phyloP scores from a whole-genome alignment of 2,329 filamentous ascomycete genomes.

The Blastomyces emzantsi region DNA sequence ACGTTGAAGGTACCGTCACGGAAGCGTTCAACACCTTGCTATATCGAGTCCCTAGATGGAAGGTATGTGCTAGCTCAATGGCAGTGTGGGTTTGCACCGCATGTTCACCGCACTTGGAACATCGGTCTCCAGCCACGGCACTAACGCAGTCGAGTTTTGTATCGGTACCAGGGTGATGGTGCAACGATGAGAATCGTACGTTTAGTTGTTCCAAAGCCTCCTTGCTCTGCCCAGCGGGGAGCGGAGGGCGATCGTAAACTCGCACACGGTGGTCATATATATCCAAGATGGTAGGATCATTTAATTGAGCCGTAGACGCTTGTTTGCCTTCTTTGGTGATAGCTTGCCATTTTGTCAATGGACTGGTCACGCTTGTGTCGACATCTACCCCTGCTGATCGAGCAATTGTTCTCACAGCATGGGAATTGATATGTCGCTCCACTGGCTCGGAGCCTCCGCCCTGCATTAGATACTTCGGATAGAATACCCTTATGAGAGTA shows the following conservation, averaged over 20 bases:
- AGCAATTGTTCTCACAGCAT: conserved; percentile 53
- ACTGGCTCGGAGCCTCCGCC: conserved; percentile 25
- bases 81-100: conserved; percentile 58
- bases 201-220: conserved; percentile 17
- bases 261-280: conserved; percentile 35
- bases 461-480: conserved; percentile 41
- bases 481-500: conserved; percentile 62
- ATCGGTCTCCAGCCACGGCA: conserved; percentile 59
- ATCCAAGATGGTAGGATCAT: conserved; percentile 25
- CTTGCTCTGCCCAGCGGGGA: conserved; percentile 27
- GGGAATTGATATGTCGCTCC: conserved; percentile 44
- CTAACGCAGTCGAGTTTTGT: conserved; percentile 54
- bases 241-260: conserved; percentile 32
- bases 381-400: conserved; percentile 51
- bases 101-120: conserved; percentile 59
- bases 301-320: background rate
- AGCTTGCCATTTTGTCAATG: conserved; percentile 45
- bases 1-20: conserved; percentile 34
- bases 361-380: conserved; percentile 60
- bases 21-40: conserved; percentile 61
- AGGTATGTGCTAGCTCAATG: conserved; percentile 90
- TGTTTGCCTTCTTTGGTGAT: conserved; percentile 23
- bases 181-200: conserved; percentile 28
- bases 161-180: conserved; percentile 33
- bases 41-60: conserved; percentile 86